Evolutionary conservation across 2,329 filamentous ascomycete species (phyloP).

Genomic region (Blastomyces silverae): DNA sequence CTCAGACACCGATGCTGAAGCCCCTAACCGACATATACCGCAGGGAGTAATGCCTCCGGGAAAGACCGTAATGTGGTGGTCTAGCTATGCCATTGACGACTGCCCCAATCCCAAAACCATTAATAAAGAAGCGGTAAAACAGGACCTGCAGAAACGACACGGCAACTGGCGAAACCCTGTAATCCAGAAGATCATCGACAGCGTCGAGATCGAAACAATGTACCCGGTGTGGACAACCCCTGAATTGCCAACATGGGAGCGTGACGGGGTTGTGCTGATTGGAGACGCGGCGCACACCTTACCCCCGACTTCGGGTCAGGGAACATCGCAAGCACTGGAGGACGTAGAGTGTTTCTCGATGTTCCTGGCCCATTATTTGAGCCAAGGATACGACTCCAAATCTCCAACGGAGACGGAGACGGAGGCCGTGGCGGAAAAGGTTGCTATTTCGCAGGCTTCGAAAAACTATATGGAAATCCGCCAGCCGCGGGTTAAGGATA

Average conservation of each 20-base stretch:
- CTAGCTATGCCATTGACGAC: constrained; percentile 35
- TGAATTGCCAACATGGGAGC: constrained; percentile 44
- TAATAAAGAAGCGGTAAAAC: constrained; percentile 29
- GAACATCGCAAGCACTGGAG: constrained; percentile 51
- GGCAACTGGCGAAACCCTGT: constrained; percentile 43
- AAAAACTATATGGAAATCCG: constrained; percentile 33
- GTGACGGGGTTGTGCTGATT: constrained; percentile 46
- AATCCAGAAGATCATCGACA: constrained; percentile 38
- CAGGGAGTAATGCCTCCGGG: constrained; percentile 25
- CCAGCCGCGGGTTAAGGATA: constrained; percentile 31
- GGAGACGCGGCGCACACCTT: constrained; percentile 55
- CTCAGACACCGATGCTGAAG: constrained; percentile 24
- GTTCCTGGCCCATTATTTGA: constrained; percentile 34
- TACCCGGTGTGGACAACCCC: constrained; percentile 48
- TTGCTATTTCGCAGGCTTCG: constrained; percentile 27
- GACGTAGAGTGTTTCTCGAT: constrained; percentile 46
- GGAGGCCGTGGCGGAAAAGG: constrained; percentile 20
- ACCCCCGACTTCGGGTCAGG: constrained; percentile 50
- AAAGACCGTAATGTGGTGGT: constrained; percentile 42
- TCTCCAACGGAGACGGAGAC: constrained; percentile 5
- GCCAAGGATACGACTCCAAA: constrained; percentile 15
- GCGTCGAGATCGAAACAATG: constrained; percentile 38
- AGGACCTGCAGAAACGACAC: constrained; percentile 39
- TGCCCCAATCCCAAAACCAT: constrained; percentile 31
- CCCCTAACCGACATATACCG: constrained; percentile 25